phyloP scores from a whole-genome alignment of 805 yeast genomes.

The Yarrowia divulgata region DNA sequence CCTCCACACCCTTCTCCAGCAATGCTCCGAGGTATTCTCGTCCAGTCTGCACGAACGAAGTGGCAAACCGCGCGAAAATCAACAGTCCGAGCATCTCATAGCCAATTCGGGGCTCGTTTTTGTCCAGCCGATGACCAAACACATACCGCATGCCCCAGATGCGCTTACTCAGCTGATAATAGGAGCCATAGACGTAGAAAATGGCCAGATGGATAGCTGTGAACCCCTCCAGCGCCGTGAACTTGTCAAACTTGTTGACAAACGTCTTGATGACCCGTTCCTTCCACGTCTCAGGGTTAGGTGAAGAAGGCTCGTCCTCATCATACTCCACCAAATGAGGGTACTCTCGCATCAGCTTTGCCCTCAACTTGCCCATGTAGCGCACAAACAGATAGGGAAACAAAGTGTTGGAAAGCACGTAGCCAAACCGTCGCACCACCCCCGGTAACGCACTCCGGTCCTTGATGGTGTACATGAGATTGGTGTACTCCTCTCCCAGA shows the following conservation, averaged over 20 bases:
- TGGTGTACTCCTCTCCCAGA: constrained; percentile 93
- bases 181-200: constrained; percentile 83
- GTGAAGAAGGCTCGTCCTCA: constrained; percentile 16
- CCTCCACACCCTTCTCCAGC: constrained; percentile 5
- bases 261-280: constrained; percentile 21
- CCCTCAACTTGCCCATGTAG: constrained; percentile 42
- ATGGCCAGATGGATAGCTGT: constrained; percentile 77
- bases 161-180: constrained; percentile 79
- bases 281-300: constrained; percentile 17
- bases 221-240: constrained; percentile 51
- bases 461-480: constrained; percentile 51
- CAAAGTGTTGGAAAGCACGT: constrained; percentile 64
- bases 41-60: constrained; percentile 20
- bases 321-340: constrained; percentile 35
- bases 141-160: constrained; percentile 82
- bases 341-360: constrained; percentile 41
- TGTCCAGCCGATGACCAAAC: constrained; percentile 49
- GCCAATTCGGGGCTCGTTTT: constrained; percentile 51
- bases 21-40: constrained; percentile 7
- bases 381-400: constrained; percentile 61
- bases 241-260: constrained; percentile 25
- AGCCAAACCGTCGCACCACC: constrained; percentile 59
- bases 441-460: constrained; percentile 45
- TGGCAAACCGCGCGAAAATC: constrained; percentile 47
- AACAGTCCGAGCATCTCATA: constrained; percentile 74